These are phyloP conservation scores for Aspergillus hiratsukae DNA, from an alignment of 2,329 filamentous ascomycete genomes.

Conservation along the genomic window DNA sequence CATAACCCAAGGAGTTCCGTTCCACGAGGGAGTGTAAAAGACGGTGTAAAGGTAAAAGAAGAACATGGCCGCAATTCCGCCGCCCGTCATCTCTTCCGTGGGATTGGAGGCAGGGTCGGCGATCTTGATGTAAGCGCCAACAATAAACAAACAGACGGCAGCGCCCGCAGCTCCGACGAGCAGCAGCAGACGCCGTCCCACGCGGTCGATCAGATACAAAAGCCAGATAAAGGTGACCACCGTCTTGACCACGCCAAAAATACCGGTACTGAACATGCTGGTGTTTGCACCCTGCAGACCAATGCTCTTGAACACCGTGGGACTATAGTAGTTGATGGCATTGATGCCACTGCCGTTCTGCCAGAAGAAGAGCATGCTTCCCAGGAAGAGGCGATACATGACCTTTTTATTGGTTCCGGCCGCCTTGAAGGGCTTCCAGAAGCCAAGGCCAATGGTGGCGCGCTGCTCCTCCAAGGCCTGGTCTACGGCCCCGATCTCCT, in stretches of 20 bases:
- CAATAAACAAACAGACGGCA: constrained; percentile 41
- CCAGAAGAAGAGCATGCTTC: constrained; percentile 70
- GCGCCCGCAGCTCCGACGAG: constrained; percentile 61
- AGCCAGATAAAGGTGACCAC: constrained; percentile 65
- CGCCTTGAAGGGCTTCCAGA: constrained; percentile 66
- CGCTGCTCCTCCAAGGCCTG: constrained; percentile 63
- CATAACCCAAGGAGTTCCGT: constrained; percentile 71
- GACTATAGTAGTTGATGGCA: constrained; percentile 71
- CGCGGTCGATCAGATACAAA: constrained; percentile 62
- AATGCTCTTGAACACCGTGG: constrained; percentile 64
- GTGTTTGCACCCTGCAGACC: constrained; percentile 58
- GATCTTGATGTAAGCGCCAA: constrained; percentile 37
- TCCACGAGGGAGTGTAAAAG: constrained; percentile 70
- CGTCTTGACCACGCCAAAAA: constrained; percentile 75
- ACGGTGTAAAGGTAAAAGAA: constrained; percentile 74
- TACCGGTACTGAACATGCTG: constrained; percentile 63
- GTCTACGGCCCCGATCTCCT: constrained; percentile 69
- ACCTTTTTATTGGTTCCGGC: constrained; percentile 54
- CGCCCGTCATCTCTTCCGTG: constrained; percentile 22
- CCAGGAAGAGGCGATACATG: constrained; percentile 68
- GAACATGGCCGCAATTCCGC: constrained; percentile 46
- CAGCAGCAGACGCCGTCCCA: constrained; percentile 60
- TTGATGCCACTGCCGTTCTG: constrained; percentile 76
- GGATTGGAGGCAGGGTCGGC: constrained; percentile 22
- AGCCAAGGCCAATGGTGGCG: constrained; percentile 61